Conservation (phyloP, 768 basidiomycete genomes). For the Serendipita sp. region DNA sequence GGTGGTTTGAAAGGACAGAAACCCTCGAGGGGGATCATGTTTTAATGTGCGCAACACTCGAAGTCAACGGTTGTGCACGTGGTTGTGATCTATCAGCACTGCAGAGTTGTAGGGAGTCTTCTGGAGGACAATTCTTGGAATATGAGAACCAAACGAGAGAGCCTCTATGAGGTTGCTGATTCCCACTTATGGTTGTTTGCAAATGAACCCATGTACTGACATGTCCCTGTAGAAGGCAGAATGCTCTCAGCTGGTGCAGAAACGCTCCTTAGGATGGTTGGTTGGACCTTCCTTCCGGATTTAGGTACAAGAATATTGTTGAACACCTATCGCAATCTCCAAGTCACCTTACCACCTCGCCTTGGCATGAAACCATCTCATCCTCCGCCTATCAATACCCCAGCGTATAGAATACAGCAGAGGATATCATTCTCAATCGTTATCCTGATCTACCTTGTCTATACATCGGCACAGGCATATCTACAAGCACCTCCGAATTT, state of each 20-base stretch:
- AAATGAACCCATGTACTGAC: not conserved
- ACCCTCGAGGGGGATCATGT: not conserved
- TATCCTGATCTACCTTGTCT: slow-evolving; percentile 47
- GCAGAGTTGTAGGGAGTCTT: not conserved
- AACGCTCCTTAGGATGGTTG: slow-evolving; percentile 29
- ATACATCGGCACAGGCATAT: slow-evolving; percentile 38
- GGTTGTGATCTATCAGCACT: not conserved
- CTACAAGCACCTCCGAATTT: slow-evolving; percentile 37
- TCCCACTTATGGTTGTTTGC: not conserved
- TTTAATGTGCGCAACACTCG: not conserved
- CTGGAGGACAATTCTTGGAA: not conserved
- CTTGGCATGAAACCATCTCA: slow-evolving; percentile 18
- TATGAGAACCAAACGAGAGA: not conserved
- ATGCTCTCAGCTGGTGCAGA: slow-evolving; percentile 4
- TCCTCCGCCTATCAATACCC: slow-evolving; percentile 23
- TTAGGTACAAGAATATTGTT: slow-evolving; percentile 38
- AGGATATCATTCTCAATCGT: slow-evolving; percentile 45
- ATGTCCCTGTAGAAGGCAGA: not conserved
- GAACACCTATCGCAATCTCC: slow-evolving; percentile 26
- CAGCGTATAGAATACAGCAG: slow-evolving; percentile 37
- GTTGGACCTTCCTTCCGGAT: slow-evolving; percentile 56
- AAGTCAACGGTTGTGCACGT: not conserved
- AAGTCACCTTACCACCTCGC: slow-evolving; percentile 18
- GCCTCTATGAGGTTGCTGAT: not conserved
- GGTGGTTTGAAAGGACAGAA: not conserved